Conservation (phyloP, 2,329 filamentous ascomycete species). For the Fonsecaea erecta region DNA sequence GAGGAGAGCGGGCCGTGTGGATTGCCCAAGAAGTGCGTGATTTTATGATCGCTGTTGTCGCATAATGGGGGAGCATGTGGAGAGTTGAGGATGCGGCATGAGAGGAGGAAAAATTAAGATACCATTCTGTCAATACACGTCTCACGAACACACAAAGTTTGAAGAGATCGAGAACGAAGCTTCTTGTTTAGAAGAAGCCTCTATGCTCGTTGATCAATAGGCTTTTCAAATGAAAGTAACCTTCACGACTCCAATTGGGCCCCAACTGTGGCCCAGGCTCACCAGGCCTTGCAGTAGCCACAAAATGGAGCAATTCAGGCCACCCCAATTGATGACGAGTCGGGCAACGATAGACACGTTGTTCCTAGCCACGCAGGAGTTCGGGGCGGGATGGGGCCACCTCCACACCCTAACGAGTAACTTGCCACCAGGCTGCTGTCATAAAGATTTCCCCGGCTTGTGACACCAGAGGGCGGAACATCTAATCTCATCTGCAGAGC, state of each 20-base stretch:
- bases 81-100: not conserved
- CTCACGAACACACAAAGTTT: not conserved
- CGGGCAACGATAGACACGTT: no score
- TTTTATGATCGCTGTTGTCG: slow-evolving; percentile 56
- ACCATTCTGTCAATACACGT: slow-evolving; percentile 2
- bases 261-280: not conserved
- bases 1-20: slow-evolving; percentile 73
- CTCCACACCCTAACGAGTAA: not conserved
- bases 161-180: not conserved
- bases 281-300: not conserved
- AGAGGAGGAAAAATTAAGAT: not conserved
- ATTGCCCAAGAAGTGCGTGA: slow-evolving; percentile 72
- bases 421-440: not conserved
- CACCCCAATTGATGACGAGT: not conserved
- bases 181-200: not conserved
- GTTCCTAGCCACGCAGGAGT: not conserved
- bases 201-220: no score
- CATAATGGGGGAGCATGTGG: not conserved
- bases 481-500: not conserved
- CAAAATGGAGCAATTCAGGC: not conserved
- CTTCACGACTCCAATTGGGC: not conserved
- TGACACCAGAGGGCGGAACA: not conserved
- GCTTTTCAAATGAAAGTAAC: no score
- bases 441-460: not conserved
- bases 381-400: not conserved